Base-by-base conservation (phyloP, 2,329 filamentous ascomycete genomes). In the Bipolaris bicolor region DNA sequence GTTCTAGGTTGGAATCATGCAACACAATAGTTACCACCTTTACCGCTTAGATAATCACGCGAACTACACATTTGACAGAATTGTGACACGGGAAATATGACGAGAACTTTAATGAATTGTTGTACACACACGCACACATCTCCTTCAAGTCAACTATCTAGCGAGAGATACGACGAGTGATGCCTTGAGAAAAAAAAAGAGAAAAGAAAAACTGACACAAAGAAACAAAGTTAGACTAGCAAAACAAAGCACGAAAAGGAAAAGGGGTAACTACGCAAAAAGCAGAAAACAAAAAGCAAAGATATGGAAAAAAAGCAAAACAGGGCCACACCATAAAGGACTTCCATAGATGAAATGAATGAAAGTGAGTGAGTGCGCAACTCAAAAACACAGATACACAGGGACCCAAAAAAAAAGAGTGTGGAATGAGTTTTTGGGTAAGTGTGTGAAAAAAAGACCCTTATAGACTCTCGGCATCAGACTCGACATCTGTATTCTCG, bases 381-480 rank as follows among this genome's bases (percentile, higher is more conserved):
- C 15, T 24, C 39, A 22, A 24, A 41, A 7, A 15, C 20, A 41
- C 20, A 20, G 2, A 3, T 20, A 20, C 20, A 20, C 20, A 20
- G 20, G 20, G 20, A 41, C 33, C 5, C 4, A 2, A 43, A 24
- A 43, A n/a, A 43, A n/a, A 24, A 41, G 6, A 15, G 39, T 2
- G 11, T 41, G 39, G 39, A 6, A 11, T 41, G 39, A 13, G 39
- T 22, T 18, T 9, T 18, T 18, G 18, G 39, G 10, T 10, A 41
- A 18, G 18, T 10, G 15, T 20, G 20, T 20, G 20, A 3, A 20
- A 20, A 7, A 11, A 53, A 46, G 31, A 6, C 5, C 22, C 39
- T 58, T 57, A 41, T 47, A 55, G 44, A 39, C 52, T 50, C 11
- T 65, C 41, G 0, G 24, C 55, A 26, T 59, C 56, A 24, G 46